These are phyloP conservation scores for Coniochaeta ligniaria DNA, from an alignment of 2,329 filamentous ascomycete genomes.

Conservation along the genomic window DNA sequence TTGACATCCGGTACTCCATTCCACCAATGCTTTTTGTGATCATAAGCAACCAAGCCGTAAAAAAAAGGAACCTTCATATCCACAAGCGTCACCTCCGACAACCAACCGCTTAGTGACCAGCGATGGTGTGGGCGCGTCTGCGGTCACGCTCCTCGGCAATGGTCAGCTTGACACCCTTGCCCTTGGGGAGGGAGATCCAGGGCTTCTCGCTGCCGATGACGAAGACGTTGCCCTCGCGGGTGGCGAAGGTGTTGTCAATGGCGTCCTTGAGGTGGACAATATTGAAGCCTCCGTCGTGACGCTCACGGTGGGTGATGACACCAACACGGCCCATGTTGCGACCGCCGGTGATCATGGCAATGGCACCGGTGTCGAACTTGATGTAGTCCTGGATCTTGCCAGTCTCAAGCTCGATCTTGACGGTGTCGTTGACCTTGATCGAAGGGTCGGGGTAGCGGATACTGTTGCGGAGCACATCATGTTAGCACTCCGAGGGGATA, in stretches of 20 bases:
- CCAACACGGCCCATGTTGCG: slow-evolving; percentile 99
- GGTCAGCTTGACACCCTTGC: slow-evolving; percentile 99
- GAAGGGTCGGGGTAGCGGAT: slow-evolving; percentile 98
- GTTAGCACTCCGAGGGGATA: slow-evolving; percentile 30
- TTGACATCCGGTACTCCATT: slow-evolving; percentile 19
- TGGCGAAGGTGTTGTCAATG: slow-evolving; percentile 99
- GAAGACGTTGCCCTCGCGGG: slow-evolving; percentile 99
- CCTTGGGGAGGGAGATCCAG: slow-evolving; percentile 99
- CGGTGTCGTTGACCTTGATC: slow-evolving; percentile 99
- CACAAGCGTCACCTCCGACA: neutral
- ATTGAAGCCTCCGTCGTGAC: slow-evolving; percentile 99
- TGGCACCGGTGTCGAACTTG: slow-evolving; percentile 96
- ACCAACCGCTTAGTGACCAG: slow-evolving; percentile 37
- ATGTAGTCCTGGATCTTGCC: slow-evolving; percentile 99
- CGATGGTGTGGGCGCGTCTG: slow-evolving; percentile 62
- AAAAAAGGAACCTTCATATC: neutral
- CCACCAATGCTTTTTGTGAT: slow-evolving; percentile 16
- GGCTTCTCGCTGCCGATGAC: slow-evolving; percentile 98
- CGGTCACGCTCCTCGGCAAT: slow-evolving; percentile 99
- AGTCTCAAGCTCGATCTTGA: slow-evolving; percentile 95
- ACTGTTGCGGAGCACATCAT: slow-evolving; percentile 50
- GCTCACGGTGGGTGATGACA: slow-evolving; percentile 99
- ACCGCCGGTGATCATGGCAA: slow-evolving; percentile 98
- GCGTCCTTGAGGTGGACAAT: slow-evolving; percentile 99
- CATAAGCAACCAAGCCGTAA: slow-evolving; percentile 6